Conservation (phyloP, 805 yeast species). For the Hanseniaspora hatyaiensis region DNA sequence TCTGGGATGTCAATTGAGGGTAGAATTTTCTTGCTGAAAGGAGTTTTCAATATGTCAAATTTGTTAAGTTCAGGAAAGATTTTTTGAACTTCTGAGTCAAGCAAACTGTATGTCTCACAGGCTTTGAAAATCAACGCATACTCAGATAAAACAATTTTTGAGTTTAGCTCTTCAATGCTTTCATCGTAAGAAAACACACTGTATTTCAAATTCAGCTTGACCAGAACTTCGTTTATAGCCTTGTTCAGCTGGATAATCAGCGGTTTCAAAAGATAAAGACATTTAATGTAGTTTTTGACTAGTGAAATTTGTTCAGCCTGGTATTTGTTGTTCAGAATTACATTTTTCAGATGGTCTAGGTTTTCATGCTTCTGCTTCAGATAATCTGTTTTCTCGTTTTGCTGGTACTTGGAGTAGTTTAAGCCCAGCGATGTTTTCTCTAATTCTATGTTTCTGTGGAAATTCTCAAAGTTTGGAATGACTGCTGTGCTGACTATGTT, state of each 20-base stretch:
- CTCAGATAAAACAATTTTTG: not conserved
- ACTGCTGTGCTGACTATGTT: not conserved
- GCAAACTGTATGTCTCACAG: constrained; percentile 7
- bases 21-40: constrained; percentile 66
- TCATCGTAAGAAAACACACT: not conserved
- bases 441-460: constrained; percentile 5
- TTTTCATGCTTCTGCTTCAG: constrained; percentile 8
- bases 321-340: not conserved
- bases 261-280: constrained; percentile 1
- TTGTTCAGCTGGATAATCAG: not conserved
- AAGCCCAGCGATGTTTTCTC: constrained; percentile 11
- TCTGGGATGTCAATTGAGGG: constrained; percentile 84
- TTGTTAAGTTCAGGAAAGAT: constrained; percentile 7
- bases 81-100: constrained; percentile 5
- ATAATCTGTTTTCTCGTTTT: constrained; percentile 2
- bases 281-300: constrained; percentile 7
- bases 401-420: constrained; percentile 13
- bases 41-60: constrained; percentile 39
- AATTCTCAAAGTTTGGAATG: constrained; percentile 4
- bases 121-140: constrained; percentile 4
- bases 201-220: not conserved
- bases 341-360: constrained; percentile 5
- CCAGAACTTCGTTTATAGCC: not conserved
- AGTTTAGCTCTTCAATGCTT: not conserved
- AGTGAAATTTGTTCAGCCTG: constrained; percentile 5